These are phyloP conservation scores for Leccinellum rugosiceps DNA, from an alignment of 768 basidiomycete species.

Conservation along the genomic window DNA sequence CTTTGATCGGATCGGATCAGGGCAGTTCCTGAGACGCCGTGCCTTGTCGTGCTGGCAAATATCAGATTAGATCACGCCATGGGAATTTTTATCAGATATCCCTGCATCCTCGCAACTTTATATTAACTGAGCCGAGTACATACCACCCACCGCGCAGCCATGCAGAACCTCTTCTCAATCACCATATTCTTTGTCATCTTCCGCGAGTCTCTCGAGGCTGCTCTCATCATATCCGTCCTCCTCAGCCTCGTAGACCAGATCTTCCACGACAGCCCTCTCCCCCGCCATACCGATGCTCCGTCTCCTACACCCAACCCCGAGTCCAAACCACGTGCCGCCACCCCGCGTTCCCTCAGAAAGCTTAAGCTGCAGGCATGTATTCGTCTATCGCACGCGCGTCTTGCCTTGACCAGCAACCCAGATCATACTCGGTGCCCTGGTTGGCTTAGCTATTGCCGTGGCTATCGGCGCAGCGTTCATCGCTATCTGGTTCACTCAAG, in stretches of 20 bases:
- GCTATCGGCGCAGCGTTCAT: conserved; percentile 91
- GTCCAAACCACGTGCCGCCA: conserved; percentile 27
- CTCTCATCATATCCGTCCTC: conserved; percentile 89
- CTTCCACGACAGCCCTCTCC: conserved; percentile 35
- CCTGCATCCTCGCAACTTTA: background rate
- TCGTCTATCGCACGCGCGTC: background rate
- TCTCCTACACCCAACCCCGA: conserved; percentile 7
- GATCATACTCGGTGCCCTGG: conserved; percentile 72
- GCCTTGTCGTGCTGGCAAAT: background rate
- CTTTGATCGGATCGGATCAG: background rate
- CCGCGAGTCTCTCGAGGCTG: conserved; percentile 90
- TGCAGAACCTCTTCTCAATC: conserved; percentile 70
- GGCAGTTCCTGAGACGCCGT: background rate
- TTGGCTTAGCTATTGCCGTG: conserved; percentile 76
- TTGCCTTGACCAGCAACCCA: conserved; percentile 24
- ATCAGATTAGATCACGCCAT: conserved; percentile 1
- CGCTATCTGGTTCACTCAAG: conserved; percentile 92
- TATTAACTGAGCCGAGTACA: background rate
- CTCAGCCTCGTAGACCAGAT: conserved; percentile 91
- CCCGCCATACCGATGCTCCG: background rate
- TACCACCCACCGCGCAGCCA: background rate
- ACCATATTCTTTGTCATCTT: conserved; percentile 97
- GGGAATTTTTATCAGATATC: conserved; percentile 3
- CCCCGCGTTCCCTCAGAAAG: conserved; percentile 55
- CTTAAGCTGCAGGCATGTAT: conserved; percentile 60